Evolutionary conservation across 805 yeast species (phyloP).

Genomic region (Ogataea thermomethanolica): DNA sequence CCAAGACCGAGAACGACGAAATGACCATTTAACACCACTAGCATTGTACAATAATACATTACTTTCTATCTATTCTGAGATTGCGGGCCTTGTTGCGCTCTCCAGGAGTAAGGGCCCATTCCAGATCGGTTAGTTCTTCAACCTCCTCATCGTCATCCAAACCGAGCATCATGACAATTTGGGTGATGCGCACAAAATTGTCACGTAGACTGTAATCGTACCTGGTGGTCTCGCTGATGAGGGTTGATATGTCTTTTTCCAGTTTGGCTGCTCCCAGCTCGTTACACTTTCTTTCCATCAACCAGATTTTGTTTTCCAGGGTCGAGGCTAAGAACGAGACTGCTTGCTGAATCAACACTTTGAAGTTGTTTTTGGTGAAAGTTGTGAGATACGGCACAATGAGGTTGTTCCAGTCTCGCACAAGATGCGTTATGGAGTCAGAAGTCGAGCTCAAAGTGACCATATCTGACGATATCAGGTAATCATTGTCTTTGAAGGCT

Average conservation of each 20-base stretch:
- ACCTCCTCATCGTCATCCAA: conserved; percentile 62
- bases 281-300: conserved; percentile 63
- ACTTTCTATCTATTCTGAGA: conserved; percentile 45
- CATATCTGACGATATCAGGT: conserved; percentile 31
- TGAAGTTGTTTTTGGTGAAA: conserved; percentile 41
- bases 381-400: conserved; percentile 56
- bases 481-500: conserved; percentile 39
- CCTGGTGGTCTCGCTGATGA: conserved; percentile 72
- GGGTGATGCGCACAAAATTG: conserved; percentile 76
- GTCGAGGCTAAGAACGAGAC: conserved; percentile 53
- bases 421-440: conserved; percentile 44
- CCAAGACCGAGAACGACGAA: conserved; percentile 11
- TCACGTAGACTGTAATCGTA: conserved; percentile 73
- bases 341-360: conserved; percentile 44
- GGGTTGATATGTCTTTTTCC: conserved; percentile 73
- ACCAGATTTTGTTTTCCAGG: conserved; percentile 67
- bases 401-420: conserved; percentile 59
- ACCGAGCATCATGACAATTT: conserved; percentile 75
- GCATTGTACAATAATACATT: conserved; percentile 11
- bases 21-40: conserved; percentile 4
- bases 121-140: conserved; percentile 30
- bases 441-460: conserved; percentile 14
- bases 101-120: conserved; percentile 75
- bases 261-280: conserved; percentile 80
- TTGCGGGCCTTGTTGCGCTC: conserved; percentile 65